These are phyloP conservation scores for Capsicum chinense DNA, from an alignment of 257 asterid genomes.

Conservation along the genomic window DNA sequence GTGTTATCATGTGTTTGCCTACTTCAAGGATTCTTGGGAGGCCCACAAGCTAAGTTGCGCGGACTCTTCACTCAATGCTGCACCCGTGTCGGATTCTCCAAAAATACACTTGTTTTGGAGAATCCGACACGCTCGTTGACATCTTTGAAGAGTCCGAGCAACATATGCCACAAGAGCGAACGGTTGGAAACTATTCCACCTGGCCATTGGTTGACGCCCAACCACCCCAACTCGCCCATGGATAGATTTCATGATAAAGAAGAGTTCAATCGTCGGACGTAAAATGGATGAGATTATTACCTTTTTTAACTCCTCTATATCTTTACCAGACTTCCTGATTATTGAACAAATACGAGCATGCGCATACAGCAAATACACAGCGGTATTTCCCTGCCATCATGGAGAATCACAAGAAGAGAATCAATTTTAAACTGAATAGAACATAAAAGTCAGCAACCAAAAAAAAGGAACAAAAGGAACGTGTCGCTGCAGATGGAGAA, in stretches of 20 bases:
- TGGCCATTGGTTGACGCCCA: neutral
- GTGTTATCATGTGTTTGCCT: neutral
- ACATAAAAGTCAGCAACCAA: neutral
- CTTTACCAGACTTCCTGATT: conserved; percentile 84
- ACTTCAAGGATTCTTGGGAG: conserved; percentile 10
- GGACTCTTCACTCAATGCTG: too few relatives aligned
- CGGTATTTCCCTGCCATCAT: conserved; percentile 88
- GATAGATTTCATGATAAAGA: neutral
- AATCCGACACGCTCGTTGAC: too few relatives aligned
- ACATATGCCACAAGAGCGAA: neutral
- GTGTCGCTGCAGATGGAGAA: neutral
- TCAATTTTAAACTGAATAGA: conserved; percentile 4
- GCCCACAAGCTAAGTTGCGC: neutral
- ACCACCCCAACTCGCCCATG: neutral
- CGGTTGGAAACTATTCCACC: neutral
- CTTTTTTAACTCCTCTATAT: conserved; percentile 75
- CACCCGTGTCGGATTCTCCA: too few relatives aligned
- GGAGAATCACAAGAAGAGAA: conserved; percentile 23
- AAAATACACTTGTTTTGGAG: too few relatives aligned
- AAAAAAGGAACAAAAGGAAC: neutral
- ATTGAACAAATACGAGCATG: conserved; percentile 99
- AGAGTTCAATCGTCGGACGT: conserved; percentile 2
- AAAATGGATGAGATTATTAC: conserved; percentile 42
- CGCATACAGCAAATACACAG: conserved; percentile 92
- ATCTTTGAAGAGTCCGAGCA: too few relatives aligned